A percentile compares a stretch with the other conserved stretches of the same genome.
phyloP scores from a whole-genome alignment of 495 filamentous ascomycete species.

The Tuber umbilicatum region DNA sequence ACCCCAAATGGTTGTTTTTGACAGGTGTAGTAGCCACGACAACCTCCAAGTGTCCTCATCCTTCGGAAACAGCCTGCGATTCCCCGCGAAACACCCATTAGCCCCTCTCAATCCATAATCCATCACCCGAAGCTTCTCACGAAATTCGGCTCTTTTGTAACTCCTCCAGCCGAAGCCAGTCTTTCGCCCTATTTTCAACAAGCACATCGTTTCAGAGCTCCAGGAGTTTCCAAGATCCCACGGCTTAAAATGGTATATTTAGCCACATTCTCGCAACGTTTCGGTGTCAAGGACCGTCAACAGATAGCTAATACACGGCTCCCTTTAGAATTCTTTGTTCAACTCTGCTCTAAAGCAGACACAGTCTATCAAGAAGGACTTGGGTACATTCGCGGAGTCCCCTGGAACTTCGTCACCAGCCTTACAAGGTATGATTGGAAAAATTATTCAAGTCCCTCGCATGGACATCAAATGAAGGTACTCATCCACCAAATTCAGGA shows the following conservation, averaged over 20 bases:
- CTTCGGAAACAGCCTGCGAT: not conserved
- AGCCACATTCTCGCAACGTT: not conserved
- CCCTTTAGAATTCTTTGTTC: slow-evolving; percentile 71
- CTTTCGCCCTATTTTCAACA: not conserved
- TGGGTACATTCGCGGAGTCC: slow-evolving; percentile 63
- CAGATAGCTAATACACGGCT: not conserved
- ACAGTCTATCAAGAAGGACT: slow-evolving; percentile 75
- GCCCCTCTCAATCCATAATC: not conserved
- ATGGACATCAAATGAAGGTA: slow-evolving; percentile 42
- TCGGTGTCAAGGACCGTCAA: not conserved
- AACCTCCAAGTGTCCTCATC: slow-evolving; percentile 3
- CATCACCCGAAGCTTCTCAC: not conserved
- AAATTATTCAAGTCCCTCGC: slow-evolving; percentile 76
- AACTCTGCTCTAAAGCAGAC: slow-evolving; percentile 93
- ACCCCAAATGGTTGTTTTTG: not conserved
- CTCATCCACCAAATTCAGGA: slow-evolving; percentile 8
- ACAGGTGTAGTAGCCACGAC: not conserved
- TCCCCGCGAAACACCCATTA: not conserved
- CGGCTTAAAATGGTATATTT: not conserved
- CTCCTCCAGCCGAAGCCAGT: not conserved
- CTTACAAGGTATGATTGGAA: slow-evolving; percentile 55
- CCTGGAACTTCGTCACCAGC: slow-evolving; percentile 57
- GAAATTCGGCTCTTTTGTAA: not conserved
- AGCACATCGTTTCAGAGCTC: not conserved
- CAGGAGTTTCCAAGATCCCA: not conserved